Evolutionary conservation across 768 basidiomycete genomes (phyloP).

Genomic region (Guyanaporus albipodus): DNA sequence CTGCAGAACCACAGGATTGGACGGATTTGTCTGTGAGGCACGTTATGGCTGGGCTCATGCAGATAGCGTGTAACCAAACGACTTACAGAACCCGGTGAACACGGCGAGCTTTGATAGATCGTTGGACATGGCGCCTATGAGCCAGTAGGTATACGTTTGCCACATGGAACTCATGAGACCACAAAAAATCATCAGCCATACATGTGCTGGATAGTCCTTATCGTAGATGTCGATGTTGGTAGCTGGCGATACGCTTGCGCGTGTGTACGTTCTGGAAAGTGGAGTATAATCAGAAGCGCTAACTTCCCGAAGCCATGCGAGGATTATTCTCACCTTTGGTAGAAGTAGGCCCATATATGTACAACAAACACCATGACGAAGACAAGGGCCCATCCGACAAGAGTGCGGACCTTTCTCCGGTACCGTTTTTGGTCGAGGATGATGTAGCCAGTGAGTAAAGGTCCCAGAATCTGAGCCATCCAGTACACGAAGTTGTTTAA

Average conservation of each 20-base stretch:
- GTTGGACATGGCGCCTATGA: constrained; percentile 82
- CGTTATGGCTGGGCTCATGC: too few relatives aligned
- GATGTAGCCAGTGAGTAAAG: constrained; percentile 60
- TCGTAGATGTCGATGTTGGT: constrained; percentile 53
- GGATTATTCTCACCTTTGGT: constrained; percentile 52
- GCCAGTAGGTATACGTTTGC: constrained; percentile 76
- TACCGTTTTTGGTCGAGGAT: constrained; percentile 56
- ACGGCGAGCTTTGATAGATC: constrained; percentile 73
- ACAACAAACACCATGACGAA: constrained; percentile 59
- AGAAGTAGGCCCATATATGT: constrained; percentile 72
- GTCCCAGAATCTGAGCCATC: constrained; percentile 71
- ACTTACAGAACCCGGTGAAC: constrained; percentile 74
- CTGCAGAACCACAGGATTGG: constrained; percentile 71
- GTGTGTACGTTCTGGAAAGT: constrained; percentile 48
- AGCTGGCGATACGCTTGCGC: constrained; percentile 42
- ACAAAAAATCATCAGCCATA: constrained; percentile 64
- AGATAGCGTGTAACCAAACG: constrained; percentile 37
- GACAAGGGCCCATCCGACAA: constrained; percentile 59
- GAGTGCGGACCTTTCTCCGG: constrained; percentile 61
- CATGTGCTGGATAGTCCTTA: constrained; percentile 24
- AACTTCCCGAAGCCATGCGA: not conserved
- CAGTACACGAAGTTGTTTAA: constrained; percentile 81
- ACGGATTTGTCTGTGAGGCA: constrained; percentile 69
- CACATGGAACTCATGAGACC: constrained; percentile 77
- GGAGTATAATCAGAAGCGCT: not conserved